Evolutionary conservation across 164 flowering plant species (phyloP), one percentile per base, ranked within the genome.

Genomic region (Buxus sempervirens): DNA sequence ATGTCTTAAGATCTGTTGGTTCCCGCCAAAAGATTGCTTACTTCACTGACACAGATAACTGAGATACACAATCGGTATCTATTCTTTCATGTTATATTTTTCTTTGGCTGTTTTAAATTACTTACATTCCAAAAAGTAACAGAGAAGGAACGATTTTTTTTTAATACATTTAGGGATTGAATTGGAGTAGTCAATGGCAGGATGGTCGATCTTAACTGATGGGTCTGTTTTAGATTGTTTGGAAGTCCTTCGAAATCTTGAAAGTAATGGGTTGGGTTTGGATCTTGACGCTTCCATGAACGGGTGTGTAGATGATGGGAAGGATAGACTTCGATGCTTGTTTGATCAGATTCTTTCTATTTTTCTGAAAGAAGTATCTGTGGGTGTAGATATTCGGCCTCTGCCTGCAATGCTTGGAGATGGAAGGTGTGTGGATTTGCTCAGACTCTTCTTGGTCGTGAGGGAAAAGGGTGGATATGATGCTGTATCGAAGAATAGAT

Each of bases 391-490:
- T 57, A 38, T 65, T 54, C 64, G 82, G 76, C 80, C 86, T 58
- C 32, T 80, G 7, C 87, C 88, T 24, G 83, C 85, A 36, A 73
- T 81, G 84, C 77, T 89, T 45, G 91, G 89, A 12, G 73, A 86
- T 78, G 90, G 91, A 71, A 28, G 70, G 20, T 41, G 54, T 7
- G 79, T 85, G 38, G 91, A 89, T 82, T 82, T 89, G 85, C 76
- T 80, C 67, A 83, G 80, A 62, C 77, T 89, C 18, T 83, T 81
- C 49, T 62, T 78, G 60, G 73, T 69, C 57, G 96, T 88, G 75
- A 84, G 78, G 25, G 76, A 80, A 16, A 79, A 76, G 36, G 90
- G 90, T 24, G 92, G 90, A 22, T 85, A 68, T 61, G 70, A 79
- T 27, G 63, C 63, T 0, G 86, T 86, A 23, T 74, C 82, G 12